Percentiles rank a stretch among this genome's conserved stretches.
phyloP scores from a whole-genome alignment of 805 yeast genomes.

The Metschnikowia noctiluminum region DNA sequence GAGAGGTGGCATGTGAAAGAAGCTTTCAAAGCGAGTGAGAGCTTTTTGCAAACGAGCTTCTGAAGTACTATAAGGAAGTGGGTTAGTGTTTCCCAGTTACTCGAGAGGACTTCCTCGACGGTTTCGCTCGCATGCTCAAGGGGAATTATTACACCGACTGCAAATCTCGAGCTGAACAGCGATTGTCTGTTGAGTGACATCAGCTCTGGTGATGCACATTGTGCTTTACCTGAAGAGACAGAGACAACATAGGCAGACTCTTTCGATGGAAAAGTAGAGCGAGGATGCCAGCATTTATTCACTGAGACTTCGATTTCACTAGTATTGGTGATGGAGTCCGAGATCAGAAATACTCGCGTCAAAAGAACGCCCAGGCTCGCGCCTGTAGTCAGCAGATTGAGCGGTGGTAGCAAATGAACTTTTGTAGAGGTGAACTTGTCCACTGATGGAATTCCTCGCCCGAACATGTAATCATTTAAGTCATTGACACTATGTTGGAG shows the following conservation, averaged over 20 bases:
- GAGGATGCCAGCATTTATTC: conserved; percentile 39
- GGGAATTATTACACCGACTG: conserved; percentile 49
- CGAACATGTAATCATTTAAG: conserved; percentile 52
- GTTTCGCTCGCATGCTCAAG: conserved; percentile 28
- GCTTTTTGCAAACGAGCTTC: conserved; percentile 35
- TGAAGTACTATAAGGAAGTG: conserved; percentile 40
- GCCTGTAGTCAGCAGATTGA: conserved; percentile 31
- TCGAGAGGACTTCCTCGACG: conserved; percentile 41
- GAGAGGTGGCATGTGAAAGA: conserved; percentile 15
- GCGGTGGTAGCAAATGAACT: conserved; percentile 44
- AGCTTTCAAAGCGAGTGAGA: conserved; percentile 25
- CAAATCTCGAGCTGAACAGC: conserved; percentile 35
- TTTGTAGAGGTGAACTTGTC: conserved; percentile 45
- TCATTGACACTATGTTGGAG: conserved; percentile 42
- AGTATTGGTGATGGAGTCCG: conserved; percentile 18
- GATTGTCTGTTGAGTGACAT: neutral
- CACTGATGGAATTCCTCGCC: conserved; percentile 51
- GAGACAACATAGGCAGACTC: conserved; percentile 17
- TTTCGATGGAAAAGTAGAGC: conserved; percentile 35
- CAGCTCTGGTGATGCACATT: conserved; percentile 1
- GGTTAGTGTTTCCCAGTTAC: conserved; percentile 49
- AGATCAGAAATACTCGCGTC: conserved; percentile 44
- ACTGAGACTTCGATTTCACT: conserved; percentile 3
- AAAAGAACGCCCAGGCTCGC: conserved; percentile 37
- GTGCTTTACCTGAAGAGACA: neutral